Conservation (phyloP, 257 asterid species). For the Penstemon barbatus region DNA sequence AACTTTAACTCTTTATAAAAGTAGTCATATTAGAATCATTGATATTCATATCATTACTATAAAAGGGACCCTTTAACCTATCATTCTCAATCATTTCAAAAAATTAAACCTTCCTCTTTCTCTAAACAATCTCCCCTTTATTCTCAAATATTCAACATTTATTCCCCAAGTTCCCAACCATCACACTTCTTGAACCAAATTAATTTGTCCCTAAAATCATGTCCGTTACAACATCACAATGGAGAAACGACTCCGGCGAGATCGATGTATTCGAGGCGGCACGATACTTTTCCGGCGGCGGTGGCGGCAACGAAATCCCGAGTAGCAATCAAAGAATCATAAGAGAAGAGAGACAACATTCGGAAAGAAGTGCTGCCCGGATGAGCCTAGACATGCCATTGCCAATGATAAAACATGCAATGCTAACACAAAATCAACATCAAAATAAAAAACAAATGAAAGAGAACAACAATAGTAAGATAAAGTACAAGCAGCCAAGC, state of each 20-base stretch:
- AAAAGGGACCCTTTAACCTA: constrained; percentile 34
- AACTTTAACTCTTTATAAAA: not conserved
- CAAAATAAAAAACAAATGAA: constrained; percentile 34
- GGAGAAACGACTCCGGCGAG: constrained; percentile 68
- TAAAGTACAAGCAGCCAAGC: constrained; percentile 69
- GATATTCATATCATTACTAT: constrained; percentile 30
- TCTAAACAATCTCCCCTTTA: constrained; percentile 25
- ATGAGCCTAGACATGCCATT: constrained; percentile 65
- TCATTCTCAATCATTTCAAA: constrained; percentile 41
- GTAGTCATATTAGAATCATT: constrained; percentile 10
- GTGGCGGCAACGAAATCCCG: constrained; percentile 41
- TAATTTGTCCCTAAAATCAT: constrained; percentile 25
- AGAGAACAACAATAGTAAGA: constrained; percentile 31
- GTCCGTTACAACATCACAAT: constrained; percentile 40
- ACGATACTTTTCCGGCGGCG: constrained; percentile 60
- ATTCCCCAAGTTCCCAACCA: constrained; percentile 22
- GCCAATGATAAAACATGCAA: constrained; percentile 35
- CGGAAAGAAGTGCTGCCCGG: constrained; percentile 35
- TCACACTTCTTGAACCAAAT: not conserved
- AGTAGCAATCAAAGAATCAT: constrained; percentile 11
- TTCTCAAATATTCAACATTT: constrained; percentile 8
- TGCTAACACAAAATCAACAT: constrained; percentile 31
- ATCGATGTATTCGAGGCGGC: constrained; percentile 88
- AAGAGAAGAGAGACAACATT: constrained; percentile 25
- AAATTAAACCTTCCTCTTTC: constrained; percentile 17